A percentile compares a stretch with the other conserved stretches of the same genome.
Evolutionary conservation across 306 rosid genomes (phyloP).

Genomic region (Trichosanthes cucumerina): DNA sequence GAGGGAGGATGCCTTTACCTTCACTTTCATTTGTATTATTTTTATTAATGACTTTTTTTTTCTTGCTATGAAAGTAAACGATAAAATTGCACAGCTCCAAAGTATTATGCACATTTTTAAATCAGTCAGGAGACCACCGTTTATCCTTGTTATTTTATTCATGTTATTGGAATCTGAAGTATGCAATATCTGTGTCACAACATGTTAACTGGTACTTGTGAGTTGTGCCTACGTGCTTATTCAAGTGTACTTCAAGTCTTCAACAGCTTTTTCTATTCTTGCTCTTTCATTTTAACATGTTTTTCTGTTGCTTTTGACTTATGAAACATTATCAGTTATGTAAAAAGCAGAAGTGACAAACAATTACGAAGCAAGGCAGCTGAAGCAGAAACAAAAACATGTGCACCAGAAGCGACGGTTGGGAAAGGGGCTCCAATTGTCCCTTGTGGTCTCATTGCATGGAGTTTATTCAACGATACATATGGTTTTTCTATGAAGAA

Average conservation of each 20-base stretch:
- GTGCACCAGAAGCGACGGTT: slow-evolving; percentile 41
- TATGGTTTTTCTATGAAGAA: slow-evolving; percentile 42
- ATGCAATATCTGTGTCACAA: background rate
- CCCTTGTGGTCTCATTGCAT: slow-evolving; percentile 83
- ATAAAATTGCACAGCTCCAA: background rate
- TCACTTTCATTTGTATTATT: background rate
- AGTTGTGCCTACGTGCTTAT: background rate
- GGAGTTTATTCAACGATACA: slow-evolving; percentile 91
- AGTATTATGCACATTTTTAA: background rate
- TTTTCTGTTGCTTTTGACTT: background rate
- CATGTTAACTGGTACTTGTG: background rate
- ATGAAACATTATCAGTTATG: slow-evolving; percentile 30
- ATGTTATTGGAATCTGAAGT: background rate
- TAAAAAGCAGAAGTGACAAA: slow-evolving; percentile 47
- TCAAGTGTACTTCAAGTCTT: background rate
- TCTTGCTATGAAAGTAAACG: background rate
- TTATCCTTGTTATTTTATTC: background rate
- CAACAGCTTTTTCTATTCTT: background rate
- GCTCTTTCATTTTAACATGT: background rate
- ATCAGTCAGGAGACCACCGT: background rate
- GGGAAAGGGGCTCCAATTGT: slow-evolving; percentile 33
- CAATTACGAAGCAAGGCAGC: slow-evolving; percentile 35
- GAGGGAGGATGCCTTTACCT: background rate
- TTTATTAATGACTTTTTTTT: background rate
- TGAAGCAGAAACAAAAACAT: slow-evolving; percentile 17